Base-by-base conservation (phyloP, 2,329 filamentous ascomycete genomes). In the Penicillium sp. region DNA sequence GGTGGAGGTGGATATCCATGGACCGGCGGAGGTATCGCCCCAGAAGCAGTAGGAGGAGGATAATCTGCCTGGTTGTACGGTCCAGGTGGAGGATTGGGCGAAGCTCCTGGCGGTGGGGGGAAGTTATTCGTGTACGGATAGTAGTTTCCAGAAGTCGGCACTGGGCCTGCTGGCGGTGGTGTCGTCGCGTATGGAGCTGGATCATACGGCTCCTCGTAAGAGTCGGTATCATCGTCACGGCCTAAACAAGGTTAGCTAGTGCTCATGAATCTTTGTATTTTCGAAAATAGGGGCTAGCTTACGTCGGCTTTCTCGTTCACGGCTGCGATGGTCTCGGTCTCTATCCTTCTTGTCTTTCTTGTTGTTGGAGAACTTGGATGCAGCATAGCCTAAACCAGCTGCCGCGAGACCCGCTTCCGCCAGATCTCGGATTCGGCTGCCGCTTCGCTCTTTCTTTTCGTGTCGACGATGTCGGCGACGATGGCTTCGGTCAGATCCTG, bases 391-490 rank as follows among this genome's bases (percentile, higher is more conserved):
- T 51, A 80, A 81, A 20, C 79, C 81, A 52, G 80, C 81, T 58
- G 83, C 83, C 51, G 82, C 82, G 26, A 82, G 76, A 24, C 81
- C 83, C 24, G 80, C 80, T 58, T 79, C 79, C 20, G 81, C 82
- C 24, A 82, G 57, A 8, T 72, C 73, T 40, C 70, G 71, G n/a
- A 73, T 74, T 26, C 72, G 68, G 56, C 74, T 73, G 49, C 70
- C 70, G 58, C 70, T 72, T 58, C 68, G 60, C 48, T 62, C 58
- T 58, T 67, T 65, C 40, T 64, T 63, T 46, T 70, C 65, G 20
- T 61, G 63, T 50, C 65, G 66, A 43, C 66, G 66, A 50, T 64
- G 67, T 55, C 67, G 63, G 35, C 68, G 67, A 47, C 66, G 67
- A 35, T 64, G 60, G 24, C 66, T 70, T 3, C 66, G 62, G 46